These are phyloP conservation scores for Ophiostoma quercus DNA, from an alignment of 2,329 filamentous ascomycete genomes.

Conservation along the genomic window DNA sequence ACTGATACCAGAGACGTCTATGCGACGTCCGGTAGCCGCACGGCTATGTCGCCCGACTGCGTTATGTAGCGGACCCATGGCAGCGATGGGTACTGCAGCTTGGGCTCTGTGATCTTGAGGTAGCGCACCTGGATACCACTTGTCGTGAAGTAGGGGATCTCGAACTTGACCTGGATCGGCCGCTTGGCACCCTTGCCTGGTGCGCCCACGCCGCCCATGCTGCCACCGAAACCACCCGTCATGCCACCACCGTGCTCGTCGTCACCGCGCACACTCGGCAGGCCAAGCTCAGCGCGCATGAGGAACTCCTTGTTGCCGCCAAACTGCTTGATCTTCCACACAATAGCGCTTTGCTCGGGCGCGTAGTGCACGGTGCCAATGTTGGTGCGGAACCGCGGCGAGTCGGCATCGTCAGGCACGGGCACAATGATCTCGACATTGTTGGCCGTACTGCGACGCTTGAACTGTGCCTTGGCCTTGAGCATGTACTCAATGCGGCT, in stretches of 20 bases:
- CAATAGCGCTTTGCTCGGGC: constrained; percentile 92
- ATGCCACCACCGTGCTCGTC: constrained; percentile 95
- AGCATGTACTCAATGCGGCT: constrained; percentile 98
- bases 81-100: constrained; percentile 82
- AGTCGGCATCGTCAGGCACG: constrained; percentile 94
- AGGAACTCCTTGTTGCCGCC: constrained; percentile 97
- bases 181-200: constrained; percentile 79
- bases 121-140: constrained; percentile 98
- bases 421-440: constrained; percentile 98
- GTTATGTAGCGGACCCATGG: constrained; percentile 99
- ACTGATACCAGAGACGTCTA: constrained; percentile 35
- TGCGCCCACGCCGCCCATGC: constrained; percentile 84
- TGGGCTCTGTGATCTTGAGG: constrained; percentile 97
- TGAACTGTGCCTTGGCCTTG: constrained; percentile 97
- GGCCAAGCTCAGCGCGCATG: constrained; percentile 92
- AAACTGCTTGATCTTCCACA: constrained; percentile 99
- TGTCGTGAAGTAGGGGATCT: constrained; percentile 99
- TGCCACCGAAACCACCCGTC: constrained; percentile 94
- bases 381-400: constrained; percentile 92
- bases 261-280: constrained; percentile 90
- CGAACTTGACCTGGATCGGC: constrained; percentile 98
- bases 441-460: constrained; percentile 93
- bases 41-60: constrained; percentile 93
- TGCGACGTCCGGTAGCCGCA: constrained; percentile 85
- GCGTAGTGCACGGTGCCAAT: constrained; percentile 97